phyloP scores from a whole-genome alignment of 352 stramenopile species.

The Paralagenidium karlingii region DNA sequence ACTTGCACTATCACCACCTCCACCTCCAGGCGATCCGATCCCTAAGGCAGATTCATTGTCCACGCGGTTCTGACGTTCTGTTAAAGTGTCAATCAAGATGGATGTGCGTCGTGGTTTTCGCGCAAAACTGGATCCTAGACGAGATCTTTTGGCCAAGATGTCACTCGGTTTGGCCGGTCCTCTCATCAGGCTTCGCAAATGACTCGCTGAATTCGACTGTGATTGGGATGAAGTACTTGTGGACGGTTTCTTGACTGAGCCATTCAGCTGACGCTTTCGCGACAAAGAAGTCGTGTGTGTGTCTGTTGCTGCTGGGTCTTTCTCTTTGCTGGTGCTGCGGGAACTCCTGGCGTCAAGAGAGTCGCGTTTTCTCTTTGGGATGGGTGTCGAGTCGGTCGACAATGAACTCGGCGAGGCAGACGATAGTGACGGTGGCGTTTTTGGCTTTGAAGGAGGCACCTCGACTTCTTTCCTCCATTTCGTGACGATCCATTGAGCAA shows the following conservation, averaged over 20 bases:
- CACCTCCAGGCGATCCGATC: no score
- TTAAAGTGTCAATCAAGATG: conserved; percentile 9
- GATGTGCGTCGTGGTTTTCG: conserved; percentile 3
- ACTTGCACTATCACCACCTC: no score
- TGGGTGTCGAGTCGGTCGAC: neutral
- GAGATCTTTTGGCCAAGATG: conserved; percentile 2
- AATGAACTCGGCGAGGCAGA: no score
- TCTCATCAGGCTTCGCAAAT: conserved; percentile 43
- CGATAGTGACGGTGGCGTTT: no score
- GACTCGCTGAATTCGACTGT: conserved; percentile 40
- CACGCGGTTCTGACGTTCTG: neutral
- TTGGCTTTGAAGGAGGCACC: conserved; percentile 1
- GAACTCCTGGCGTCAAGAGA: conserved; percentile 4
- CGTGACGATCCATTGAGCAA: conserved; percentile 37
- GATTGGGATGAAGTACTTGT: neutral
- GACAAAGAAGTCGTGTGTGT: conserved; percentile 3
- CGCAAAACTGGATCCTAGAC: conserved; percentile 4
- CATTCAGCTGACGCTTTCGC: conserved; percentile 4
- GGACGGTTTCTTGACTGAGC: neutral
- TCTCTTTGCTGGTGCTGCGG: neutral
- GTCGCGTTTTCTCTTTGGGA: conserved; percentile 4
- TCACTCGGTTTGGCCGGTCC: conserved; percentile 1
- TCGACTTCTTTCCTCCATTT: conserved; percentile 28
- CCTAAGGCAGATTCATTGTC: conserved; percentile 1
- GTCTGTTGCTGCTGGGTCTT: conserved; percentile 3